Percentiles rank a stretch among this genome's conserved stretches.
Conservation (phyloP, 2,329 filamentous ascomycete species). For the Colletotrichum zoysiae region DNA sequence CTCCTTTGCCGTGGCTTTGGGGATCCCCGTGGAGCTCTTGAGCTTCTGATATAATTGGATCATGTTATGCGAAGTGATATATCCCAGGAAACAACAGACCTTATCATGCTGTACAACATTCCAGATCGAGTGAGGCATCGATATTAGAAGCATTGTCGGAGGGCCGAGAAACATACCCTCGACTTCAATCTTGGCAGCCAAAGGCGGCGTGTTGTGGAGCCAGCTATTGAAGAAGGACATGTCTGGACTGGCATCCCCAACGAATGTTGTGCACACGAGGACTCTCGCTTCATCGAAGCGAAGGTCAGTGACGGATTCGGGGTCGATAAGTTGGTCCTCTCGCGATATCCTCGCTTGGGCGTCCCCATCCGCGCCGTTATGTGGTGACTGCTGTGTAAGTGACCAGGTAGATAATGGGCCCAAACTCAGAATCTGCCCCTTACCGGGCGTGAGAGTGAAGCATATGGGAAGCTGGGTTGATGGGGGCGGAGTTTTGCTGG, state of each 20-base stretch:
- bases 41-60: constrained; percentile 72
- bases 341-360: constrained; percentile 44
- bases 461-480: constrained; percentile 60
- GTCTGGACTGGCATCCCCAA: constrained; percentile 73
- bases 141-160: constrained; percentile 74
- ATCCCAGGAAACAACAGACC: constrained; percentile 74
- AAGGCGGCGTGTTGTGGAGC: constrained; percentile 70
- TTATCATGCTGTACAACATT: constrained; percentile 75
- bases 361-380: constrained; percentile 41
- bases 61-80: constrained; percentile 76
- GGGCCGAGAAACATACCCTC: constrained; percentile 78
- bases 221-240: constrained; percentile 76
- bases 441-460: constrained; percentile 68
- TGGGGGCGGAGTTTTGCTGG: constrained; percentile 52
- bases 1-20: constrained; percentile 63
- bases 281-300: constrained; percentile 73
- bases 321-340: constrained; percentile 60
- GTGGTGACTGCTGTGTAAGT: constrained; percentile 49
- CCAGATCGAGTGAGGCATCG: constrained; percentile 74
- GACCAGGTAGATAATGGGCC: constrained; percentile 58
- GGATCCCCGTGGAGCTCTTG: constrained; percentile 60
- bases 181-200: constrained; percentile 70
- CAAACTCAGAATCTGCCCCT: constrained; percentile 65
- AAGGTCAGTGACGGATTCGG: constrained; percentile 64
- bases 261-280: constrained; percentile 76